These are phyloP conservation scores for Elaeagnus macrophylla DNA, from an alignment of 306 rosid species.

Conservation along the genomic window DNA sequence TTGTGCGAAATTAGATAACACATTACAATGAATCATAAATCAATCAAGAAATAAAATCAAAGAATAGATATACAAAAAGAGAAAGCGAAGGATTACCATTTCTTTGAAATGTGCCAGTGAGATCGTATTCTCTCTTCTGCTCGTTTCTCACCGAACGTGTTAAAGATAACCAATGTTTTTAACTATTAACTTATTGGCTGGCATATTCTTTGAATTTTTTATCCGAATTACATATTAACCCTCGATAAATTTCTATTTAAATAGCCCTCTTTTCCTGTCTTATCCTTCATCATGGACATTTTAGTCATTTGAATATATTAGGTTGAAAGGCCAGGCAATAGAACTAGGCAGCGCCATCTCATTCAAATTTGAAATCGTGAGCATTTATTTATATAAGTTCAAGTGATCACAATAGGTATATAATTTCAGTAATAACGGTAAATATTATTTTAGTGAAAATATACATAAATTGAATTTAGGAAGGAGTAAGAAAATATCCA, in stretches of 20 bases:
- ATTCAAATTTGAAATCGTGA: conserved; percentile 16
- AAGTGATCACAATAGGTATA: no score
- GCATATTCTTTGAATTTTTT: no score
- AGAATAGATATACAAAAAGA: not conserved
- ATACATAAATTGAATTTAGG: no score
- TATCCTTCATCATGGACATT: not conserved
- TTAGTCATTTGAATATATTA: not conserved
- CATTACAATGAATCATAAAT: not conserved
- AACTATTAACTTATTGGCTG: no score
- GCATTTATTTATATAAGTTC: no score
- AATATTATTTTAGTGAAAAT: no score
- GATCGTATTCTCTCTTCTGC: not conserved
- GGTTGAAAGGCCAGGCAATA: not conserved
- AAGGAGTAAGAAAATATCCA: no score
- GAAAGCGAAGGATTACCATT: not conserved
- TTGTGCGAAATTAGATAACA: not conserved
- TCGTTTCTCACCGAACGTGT: not conserved
- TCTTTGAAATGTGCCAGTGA: not conserved
- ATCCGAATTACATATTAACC: no score
- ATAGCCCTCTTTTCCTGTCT: no score
- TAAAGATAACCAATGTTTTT: no score
- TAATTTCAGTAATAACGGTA: no score
- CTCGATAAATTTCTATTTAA: no score
- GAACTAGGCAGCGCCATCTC: conserved; percentile 2
- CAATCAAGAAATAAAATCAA: not conserved